Evolutionary conservation across 305 asterid species (phyloP), one percentile per base, ranked within the genome.

Genomic region (Andrographis paniculata): DNA sequence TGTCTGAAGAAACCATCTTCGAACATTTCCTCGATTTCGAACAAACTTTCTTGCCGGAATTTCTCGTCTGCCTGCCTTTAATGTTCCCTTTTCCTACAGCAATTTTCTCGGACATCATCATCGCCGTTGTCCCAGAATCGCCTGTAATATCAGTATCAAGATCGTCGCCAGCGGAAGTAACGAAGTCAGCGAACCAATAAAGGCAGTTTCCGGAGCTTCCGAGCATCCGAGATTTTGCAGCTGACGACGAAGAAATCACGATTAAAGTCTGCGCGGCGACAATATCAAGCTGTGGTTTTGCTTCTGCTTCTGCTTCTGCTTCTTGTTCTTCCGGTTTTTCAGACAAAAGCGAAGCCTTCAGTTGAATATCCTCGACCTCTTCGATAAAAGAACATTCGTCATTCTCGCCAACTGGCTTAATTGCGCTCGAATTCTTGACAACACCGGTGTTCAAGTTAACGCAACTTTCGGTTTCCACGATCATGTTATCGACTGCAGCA

Each of bases 251-350:
- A 12, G 71, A 66, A 24, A 84, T 62, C 37, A 24, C 51, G 37
- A 76, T 33, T 40, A 85, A 60, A 30, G 69, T 58, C 61, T 76
- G 72, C n/a, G 84, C 95, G 52, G 87, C 95, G 55, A 57, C 38
- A 31, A 45, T 48, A 21, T 74, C 82, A 14, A 42, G 64, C 37
- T 48, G 21, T 9, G 51, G 53, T 42, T 65, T 62, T 37, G 43
- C 52, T 13, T 48, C 53, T 19, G 50, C 27, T 46, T 14, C 60
- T 27, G 10, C 33, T 6, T 6, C 33, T 5, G 33, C 9, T 5
- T 27, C 33, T 27, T 27, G 9, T 5, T 27, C 10, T 10, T 27
- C 33, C 33, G 33, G 33, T n/a, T n/a, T n/a, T 51, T 56, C 62
- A 18, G 49, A 48, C 41, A 56, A 50, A 38, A 27, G 40, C 31